Base-by-base conservation (phyloP, 371 early-diverging fungal genomes). In the Blakeslea trispora region DNA sequence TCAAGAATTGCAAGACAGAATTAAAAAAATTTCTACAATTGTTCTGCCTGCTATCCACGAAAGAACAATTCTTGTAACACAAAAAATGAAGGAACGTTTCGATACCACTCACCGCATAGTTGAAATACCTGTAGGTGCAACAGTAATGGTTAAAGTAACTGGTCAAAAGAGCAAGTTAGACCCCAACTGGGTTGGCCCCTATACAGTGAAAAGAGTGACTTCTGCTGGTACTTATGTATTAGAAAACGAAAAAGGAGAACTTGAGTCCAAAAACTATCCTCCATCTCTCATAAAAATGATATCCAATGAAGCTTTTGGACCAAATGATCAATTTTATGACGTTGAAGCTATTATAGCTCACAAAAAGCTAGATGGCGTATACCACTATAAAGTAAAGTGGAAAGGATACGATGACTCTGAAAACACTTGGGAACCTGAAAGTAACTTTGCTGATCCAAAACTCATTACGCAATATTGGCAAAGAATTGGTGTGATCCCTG, bases 251-350 rank as follows among this genome's bases (percentile, higher is more conserved):
- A 22, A 19, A 22, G 45, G 45, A 17, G 22, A 17, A 6, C 45
- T 45, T 0, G 19, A 17, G 2, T 9, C 45, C 15, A 1, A 19
- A 4, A 45, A 45, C 21, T 45, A 45, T 8, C 14, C 19, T 3
- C 24, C 45, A 0, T 13, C 13, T 19, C 18, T 17, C 15, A 6
- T 45, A 5, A 45, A 45, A 22, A 18, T 53, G 17, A 39, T 63
- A 5, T 57, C 57, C 10, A 53, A 63, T 5, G 63, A 57, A 44
- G 54, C 47, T 43, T 1, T 53, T 1, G 5, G 53, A 15, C 15
- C 40, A 17, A 5, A 17, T 14, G 52, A 42, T 9, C 57, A 57
- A 37, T 15, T 56, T 0, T 53, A 47, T 48, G 57, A 53, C 11
- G 34, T 45, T 4, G 51, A 47, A 23, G 49, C 23, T 40, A 46